Base-by-base conservation (phyloP, 768 basidiomycete genomes). In the Inosperma sp. region DNA sequence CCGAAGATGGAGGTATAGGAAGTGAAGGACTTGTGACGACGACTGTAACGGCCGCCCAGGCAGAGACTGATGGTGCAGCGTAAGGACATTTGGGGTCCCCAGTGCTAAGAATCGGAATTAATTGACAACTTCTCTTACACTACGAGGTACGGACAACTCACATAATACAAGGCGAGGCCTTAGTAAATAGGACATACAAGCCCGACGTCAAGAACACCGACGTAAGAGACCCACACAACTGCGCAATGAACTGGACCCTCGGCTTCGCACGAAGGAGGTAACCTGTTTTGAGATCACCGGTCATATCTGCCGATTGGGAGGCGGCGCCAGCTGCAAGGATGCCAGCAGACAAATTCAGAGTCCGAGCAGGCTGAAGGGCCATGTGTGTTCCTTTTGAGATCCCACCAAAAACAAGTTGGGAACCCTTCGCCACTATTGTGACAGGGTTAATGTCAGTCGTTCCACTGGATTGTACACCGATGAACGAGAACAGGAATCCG, bases 201-300 rank as follows among this genome's bases (percentile, higher is more conserved):
- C 81, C 81, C 5, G 72, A 71, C 48, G 72, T 73, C 63, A 84
- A 67, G 72, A 85, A 83, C 27, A 82, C 69, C 17, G 83, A 75
- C 41, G 83, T 78, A 49, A 81, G 68, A 17, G 81, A 70, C 45
- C 83, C 82, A 53, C 68, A 72, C 3, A 82, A 66, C 64, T 82
- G 81, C 21, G 78, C 80, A 53, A 79, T 68, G 59, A 84, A 84
- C 66, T 84, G 79, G 63, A 80, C 79, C 49, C 66, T 73, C 31
- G 83, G 83, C 57, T 81, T 83, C 10, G 81, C 77, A 44, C 83
- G 71, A 21, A 84, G 73, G 51, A 85, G 78, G 62, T 83, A 83
- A 53, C 81, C 80, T n/a, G 84, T 81, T 68, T 84, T 83, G 57
- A 84, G 63, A 62, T 85, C 83, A 49, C 81, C 76, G 39, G 77